These are phyloP conservation scores for Collybiopsis confluens DNA, from an alignment of 768 basidiomycete species.

Conservation along the genomic window DNA sequence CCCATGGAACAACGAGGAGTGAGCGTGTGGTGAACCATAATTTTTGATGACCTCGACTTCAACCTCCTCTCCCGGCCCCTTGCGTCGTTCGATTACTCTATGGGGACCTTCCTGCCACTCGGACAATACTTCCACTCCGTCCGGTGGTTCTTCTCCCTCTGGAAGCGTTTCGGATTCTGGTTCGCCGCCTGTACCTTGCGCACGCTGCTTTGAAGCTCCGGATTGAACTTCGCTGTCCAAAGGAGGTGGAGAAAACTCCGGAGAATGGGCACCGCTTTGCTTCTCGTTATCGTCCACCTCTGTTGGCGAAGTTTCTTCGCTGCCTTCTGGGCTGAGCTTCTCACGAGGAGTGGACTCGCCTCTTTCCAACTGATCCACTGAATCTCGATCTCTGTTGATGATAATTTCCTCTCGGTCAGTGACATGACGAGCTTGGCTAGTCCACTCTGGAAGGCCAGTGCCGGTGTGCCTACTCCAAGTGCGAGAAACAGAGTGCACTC, in stretches of 20 bases:
- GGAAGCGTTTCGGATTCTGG: constrained; percentile 6
- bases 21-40: constrained; percentile 18
- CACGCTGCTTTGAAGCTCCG: not conserved
- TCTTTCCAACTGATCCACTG: constrained; percentile 35
- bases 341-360: constrained; percentile 10
- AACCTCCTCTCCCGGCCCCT: constrained; percentile 63
- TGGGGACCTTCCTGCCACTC: constrained; percentile 76
- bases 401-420: constrained; percentile 56
- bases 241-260: not conserved
- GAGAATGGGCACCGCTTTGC: not conserved
- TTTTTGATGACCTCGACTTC: constrained; percentile 61
- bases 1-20: constrained; percentile 17
- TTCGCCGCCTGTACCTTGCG: not conserved
- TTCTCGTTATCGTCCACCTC: not conserved
- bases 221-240: no score
- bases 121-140: constrained; percentile 35
- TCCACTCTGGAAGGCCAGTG: constrained; percentile 53
- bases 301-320: not conserved
- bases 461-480: constrained; percentile 57
- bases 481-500: constrained; percentile 80
- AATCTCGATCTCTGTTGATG: constrained; percentile 57
- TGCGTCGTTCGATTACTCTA: constrained; percentile 57
- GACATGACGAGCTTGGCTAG: constrained; percentile 53
- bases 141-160: constrained; percentile 37
- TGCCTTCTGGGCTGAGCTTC: constrained; percentile 12